These are phyloP conservation scores for Paracoccidioides brasiliensis DNA, from an alignment of 2,329 filamentous ascomycete species.

Conservation along the genomic window DNA sequence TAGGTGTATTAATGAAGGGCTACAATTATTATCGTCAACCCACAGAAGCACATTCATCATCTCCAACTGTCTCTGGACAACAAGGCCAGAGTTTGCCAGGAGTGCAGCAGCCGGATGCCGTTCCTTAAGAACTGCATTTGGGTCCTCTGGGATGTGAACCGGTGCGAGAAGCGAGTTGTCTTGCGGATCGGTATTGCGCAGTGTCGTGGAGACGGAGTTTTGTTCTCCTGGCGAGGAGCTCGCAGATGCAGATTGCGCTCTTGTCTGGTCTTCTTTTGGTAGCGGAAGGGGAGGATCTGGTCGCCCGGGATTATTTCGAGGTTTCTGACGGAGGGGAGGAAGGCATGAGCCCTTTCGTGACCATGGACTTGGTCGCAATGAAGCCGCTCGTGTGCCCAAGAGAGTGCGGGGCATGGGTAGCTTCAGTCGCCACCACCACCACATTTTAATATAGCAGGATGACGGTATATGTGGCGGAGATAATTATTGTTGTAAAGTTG, in stretches of 20 bases:
- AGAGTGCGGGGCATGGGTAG: neutral
- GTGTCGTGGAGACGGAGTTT: conserved; percentile 17
- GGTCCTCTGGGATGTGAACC: conserved; percentile 49
- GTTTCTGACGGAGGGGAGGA: neutral
- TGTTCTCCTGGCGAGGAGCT: neutral
- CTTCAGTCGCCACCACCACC: neutral
- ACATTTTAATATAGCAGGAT: neutral
- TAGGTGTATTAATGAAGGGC: neutral
- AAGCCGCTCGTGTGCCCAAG: neutral
- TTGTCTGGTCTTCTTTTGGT: neutral
- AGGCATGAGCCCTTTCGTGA: neutral
- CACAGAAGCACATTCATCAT: conserved; percentile 51
- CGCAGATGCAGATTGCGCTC: neutral
- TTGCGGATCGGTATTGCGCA: conserved; percentile 34
- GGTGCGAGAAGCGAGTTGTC: conserved; percentile 43
- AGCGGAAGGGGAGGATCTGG: neutral
- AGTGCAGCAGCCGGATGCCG: conserved; percentile 46
- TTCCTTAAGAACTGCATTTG: conserved; percentile 44
- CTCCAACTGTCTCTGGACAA: conserved; percentile 51
- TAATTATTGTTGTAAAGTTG: neutral
- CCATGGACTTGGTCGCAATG: conserved; percentile 5
- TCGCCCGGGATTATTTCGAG: neutral
- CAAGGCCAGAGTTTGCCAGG: conserved; percentile 47
- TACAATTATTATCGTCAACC: conserved; percentile 10
- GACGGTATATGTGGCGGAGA: neutral